Percentiles rank a stretch among this genome's conserved stretches.
phyloP scores from a whole-genome alignment of 2,329 filamentous ascomycete genomes.

The Colletotrichum sp. region DNA sequence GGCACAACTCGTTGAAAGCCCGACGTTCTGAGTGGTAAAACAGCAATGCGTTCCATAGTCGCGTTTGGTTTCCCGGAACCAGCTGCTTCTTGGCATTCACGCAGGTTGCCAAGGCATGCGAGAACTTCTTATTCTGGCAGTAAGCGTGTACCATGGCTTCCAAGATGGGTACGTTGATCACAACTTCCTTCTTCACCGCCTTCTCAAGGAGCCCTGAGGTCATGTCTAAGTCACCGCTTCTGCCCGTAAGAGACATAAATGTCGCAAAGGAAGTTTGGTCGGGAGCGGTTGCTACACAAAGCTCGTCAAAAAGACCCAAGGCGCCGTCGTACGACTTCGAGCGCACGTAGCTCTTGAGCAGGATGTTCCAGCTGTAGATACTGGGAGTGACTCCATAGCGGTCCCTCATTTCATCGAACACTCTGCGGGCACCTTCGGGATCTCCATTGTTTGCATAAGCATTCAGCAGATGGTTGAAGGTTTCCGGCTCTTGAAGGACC shows the following conservation, averaged over 20 bases:
- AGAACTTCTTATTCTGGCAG: constrained; percentile 46
- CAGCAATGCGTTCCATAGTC: constrained; percentile 82
- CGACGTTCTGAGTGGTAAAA: constrained; percentile 70
- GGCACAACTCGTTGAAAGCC: constrained; percentile 53
- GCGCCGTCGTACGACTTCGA: constrained; percentile 71
- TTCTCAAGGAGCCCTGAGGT: constrained; percentile 69
- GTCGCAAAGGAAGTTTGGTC: constrained; percentile 72
- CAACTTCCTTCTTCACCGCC: constrained; percentile 62
- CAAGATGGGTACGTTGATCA: constrained; percentile 60
- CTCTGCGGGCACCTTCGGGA: constrained; percentile 57
- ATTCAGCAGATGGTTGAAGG: constrained; percentile 67
- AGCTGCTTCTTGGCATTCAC: constrained; percentile 56
- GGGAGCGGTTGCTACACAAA: constrained; percentile 57
- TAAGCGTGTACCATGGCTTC: constrained; percentile 69
- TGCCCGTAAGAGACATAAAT: constrained; percentile 74
- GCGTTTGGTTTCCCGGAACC: constrained; percentile 55
- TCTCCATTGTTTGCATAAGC: constrained; percentile 75
- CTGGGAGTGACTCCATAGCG: constrained; percentile 64
- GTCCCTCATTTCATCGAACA: constrained; percentile 66
- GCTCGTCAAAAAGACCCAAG: constrained; percentile 65
- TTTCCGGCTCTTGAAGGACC: constrained; percentile 36
- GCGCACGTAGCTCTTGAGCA: constrained; percentile 74
- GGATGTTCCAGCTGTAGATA: constrained; percentile 72
- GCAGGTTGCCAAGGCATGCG: constrained; percentile 42
- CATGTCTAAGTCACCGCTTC: constrained; percentile 74